Conservation (phyloP, 345 rosid genomes). For the Salix dunnii region DNA sequence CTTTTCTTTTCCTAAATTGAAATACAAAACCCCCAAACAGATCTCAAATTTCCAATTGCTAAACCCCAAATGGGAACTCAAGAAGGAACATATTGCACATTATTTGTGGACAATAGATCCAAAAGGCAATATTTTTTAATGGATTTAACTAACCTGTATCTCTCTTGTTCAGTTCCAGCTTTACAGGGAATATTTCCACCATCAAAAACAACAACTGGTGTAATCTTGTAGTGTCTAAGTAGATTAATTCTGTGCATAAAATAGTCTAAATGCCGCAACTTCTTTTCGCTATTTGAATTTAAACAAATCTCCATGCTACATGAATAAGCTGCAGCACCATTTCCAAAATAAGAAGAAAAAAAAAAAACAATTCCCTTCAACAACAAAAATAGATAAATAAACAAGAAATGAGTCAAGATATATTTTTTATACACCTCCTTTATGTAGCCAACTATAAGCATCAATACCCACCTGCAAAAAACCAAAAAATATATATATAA, state of each 20-base stretch:
- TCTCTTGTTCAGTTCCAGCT: conserved; percentile 63
- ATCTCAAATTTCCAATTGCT: background rate
- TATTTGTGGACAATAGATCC: background rate
- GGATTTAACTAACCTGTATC: conserved; percentile 41
- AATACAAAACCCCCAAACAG: background rate
- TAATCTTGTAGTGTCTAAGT: conserved; percentile 58
- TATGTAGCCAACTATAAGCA: conserved; percentile 92
- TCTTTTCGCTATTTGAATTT: conserved; percentile 54
- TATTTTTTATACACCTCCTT: conserved; percentile 64
- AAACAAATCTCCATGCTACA: conserved; percentile 95
- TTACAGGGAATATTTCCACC: conserved; percentile 80
- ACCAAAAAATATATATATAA: background rate
- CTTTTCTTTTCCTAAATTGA: conserved; percentile 51
- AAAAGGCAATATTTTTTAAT: background rate
- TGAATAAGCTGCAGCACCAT: conserved; percentile 59
- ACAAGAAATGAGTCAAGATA: background rate
- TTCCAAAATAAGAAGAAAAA: background rate
- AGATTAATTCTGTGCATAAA: conserved; percentile 80
- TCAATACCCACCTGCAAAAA: conserved; percentile 80
- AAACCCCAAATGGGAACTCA: background rate
- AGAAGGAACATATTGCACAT: background rate
- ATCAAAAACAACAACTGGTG: conserved; percentile 79
- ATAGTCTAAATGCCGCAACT: conserved; percentile 58
- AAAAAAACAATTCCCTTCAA: background rate
- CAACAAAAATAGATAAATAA: background rate